Base-by-base conservation (phyloP, 768 basidiomycete genomes). In the Agaricus subrufescens region DNA sequence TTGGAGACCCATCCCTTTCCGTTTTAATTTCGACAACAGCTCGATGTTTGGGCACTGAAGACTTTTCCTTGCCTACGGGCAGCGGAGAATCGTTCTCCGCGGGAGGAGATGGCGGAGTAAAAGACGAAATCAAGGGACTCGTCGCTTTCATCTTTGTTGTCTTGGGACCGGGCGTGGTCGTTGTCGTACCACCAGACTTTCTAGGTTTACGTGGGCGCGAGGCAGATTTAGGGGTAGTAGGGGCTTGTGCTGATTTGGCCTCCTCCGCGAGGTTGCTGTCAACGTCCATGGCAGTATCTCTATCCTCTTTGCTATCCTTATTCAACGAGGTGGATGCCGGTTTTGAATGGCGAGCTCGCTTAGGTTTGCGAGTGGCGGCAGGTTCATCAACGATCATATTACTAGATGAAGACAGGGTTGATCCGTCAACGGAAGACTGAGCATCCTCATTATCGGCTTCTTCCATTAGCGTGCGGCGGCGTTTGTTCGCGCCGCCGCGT, bases 401-500 rank as follows among this genome's bases (percentile, higher is more conserved):
- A 38, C 23, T 55, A 29, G 50, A 54, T 30, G 58, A 42, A 26
- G 56, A 51, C 10, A 31, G 29, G 9, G 26, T 50, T 30, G 48
- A 53, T 38, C 57, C 48, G 46, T 50, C 48, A 5, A 34, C 46
- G 23, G 56, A 53, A 19, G 59, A 60, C 19, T 54, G 56, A 27
- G 40, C 19, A 38, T 57, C 59, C 14, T 57, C 52, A 14, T 57
- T 46, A 38, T 53, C 59, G 39, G 56, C 56, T 47, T 54, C 59
- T 29, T 60, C 59, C 37, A 54, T 58, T 46, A 43, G 38, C n/a
- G 54, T 37, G 23, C 71, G 65, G 7, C 63, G 62, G 23, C 71
- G 68, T 56, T 73, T 73, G 26, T 49, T 53, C 2, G 34, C 68
- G 63, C 27, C 65, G 51, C 64, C 60, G 62, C 42, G 65, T 31